Base-by-base conservation (phyloP, 1,284 basidiomycete species). In the Serendipita sp. region DNA sequence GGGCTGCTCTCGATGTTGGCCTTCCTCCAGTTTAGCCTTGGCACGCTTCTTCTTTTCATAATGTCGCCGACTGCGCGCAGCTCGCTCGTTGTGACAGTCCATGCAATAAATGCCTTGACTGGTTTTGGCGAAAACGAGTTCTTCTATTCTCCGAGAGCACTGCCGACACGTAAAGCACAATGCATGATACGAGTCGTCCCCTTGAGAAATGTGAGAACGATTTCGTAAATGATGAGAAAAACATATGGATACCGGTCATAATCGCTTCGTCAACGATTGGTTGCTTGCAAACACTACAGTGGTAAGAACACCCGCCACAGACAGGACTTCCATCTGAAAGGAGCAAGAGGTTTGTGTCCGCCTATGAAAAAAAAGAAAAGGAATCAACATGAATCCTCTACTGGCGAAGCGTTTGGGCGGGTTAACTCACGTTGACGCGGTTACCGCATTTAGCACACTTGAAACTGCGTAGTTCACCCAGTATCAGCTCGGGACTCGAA, bases 71-170 rank as follows among this genome's bases (percentile, higher is more conserved):
- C 92, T 93, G 67, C 91, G 83, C 34, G 92, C 92, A 71, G 98
- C 95, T 63, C 96, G 87, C 66, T 97, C 91, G 74, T 94, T 96
- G 73, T 99, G 96, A 70, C 95, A 99, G 62, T 85, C 84, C 94
- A 98, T 97, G 73, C 95, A 99, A 74, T 99, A 99, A 67, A 99
- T 98, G 60, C 96, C 95, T 70, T 97, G 92, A 66, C 86, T 91
- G 0, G 96, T 99, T 78, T 98, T 99, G 63, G 95, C 96, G 70
- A 98, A 99, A 63, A 98, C 92, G 61, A 99, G 84, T 72, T 99
- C 95, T 74, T 98, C 94, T 69, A 99, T 99, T 64, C 91, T 83
- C 71, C 88, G 87, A 71, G 86, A 85, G 77, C 95, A 99, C 43
- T 93, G 88, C 69, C 93, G 88, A 76, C 95, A 99, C 68, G 93